Evolutionary conservation across 2,329 filamentous ascomycete species (phyloP), one percentile per base, ranked within the genome.

Genomic region (Pseudogymnoascus sp.): DNA sequence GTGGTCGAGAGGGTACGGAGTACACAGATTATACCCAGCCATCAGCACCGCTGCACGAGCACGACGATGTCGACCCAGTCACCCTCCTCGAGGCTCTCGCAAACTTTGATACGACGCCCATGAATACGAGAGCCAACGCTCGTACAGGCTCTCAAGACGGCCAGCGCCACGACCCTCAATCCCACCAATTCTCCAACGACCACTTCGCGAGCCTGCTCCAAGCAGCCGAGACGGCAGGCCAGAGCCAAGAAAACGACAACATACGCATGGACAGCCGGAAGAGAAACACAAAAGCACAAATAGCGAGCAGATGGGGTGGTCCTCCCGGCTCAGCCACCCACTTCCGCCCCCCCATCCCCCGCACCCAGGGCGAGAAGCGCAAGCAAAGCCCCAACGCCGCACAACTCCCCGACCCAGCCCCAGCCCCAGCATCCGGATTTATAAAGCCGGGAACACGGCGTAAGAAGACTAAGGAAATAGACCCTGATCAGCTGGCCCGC

Each of bases 161-260:
- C 4, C 37, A 37, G 31, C 60, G 37, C n/a, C 23, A 37, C 6
- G 60, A 37, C 19, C 19, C 48, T 2, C 39, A 45, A 23, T 62
- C 36, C 23, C 28, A 62, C 45, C 39, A 45, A n/a, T 62, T 43
- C 31, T 64, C 67, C 7, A 70, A 69, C 63, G 66, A 69, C 51
- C 67, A 70, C 57, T 72, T 73, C 21, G 68, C 67, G 23, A 72
- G 66, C 48, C 61, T 72, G 14, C 63, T 72, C 8, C 62, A 72
- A 63, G 70, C 71, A 23, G 71, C 67, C 31, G 70, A 67, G 23
- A 71, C 67, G 6, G 69, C 71, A 62, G 69, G 65, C 41, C 60
- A 61, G 60, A 41, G 8, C 60, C 60, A 61, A 4, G 60, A 61
- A 28, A 61, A 61, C 13, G 60, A 61, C 34, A 54, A 31, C 8